Conservation (phyloP, 176 grass and related monocot species). For the Chrysopogon serrulatus region DNA sequence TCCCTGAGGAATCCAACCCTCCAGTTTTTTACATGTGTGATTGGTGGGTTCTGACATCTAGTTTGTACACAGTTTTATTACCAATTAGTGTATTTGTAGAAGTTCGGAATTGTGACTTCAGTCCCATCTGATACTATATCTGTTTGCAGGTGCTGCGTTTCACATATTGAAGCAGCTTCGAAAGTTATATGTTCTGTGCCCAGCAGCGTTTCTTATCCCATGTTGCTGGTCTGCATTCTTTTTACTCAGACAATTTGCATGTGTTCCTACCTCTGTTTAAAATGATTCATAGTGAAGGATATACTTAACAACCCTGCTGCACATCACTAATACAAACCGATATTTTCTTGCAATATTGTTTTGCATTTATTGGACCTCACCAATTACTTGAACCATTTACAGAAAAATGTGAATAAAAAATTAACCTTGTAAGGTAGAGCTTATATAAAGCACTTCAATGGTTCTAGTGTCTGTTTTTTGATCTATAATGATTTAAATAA, state of each 20-base stretch:
- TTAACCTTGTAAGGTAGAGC: constrained; percentile 4
- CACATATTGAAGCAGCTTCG: constrained; percentile 74
- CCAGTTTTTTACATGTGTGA: constrained; percentile 50
- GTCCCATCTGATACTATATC: constrained; percentile 10
- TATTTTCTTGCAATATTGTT: background rate
- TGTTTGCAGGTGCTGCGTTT: constrained; percentile 48
- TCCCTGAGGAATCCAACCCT: constrained; percentile 49
- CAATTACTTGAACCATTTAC: background rate
- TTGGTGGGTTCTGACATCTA: background rate
- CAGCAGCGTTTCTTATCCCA: constrained; percentile 36
- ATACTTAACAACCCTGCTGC: background rate
- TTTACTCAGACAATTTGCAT: background rate
- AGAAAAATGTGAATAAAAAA: background rate
- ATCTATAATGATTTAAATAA: background rate
- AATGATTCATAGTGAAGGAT: background rate
- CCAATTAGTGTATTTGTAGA: background rate
- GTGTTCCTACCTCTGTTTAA: background rate
- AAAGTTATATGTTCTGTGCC: constrained; percentile 53
- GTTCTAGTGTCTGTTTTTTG: background rate
- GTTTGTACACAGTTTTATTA: background rate
- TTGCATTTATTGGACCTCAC: background rate
- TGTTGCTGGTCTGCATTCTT: constrained; percentile 18
- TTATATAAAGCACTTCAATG: background rate
- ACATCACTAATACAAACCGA: constrained; percentile 1
- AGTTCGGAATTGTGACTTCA: background rate